A percentile compares a stretch with the other conserved stretches of the same genome.
Conservation (phyloP, 2,329 filamentous ascomycete genomes). For the Apiospora arundinis region DNA sequence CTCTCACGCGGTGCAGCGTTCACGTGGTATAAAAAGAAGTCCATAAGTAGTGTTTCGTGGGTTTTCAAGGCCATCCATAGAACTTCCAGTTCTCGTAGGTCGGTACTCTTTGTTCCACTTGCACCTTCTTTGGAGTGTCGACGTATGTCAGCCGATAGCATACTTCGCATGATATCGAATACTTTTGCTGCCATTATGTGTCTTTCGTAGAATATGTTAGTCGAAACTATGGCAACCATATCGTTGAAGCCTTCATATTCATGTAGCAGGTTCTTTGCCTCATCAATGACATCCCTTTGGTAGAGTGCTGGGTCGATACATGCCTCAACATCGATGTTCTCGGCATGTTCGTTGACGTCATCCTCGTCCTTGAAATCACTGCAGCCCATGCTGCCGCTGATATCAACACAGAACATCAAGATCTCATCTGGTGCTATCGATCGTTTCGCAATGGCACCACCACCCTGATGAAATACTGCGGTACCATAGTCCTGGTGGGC, state of each 20-base stretch:
- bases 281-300: background rate
- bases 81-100: background rate
- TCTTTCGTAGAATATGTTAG: background rate
- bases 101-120: background rate
- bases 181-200: background rate
- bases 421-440: background rate
- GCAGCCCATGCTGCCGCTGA: background rate
- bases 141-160: background rate
- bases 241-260: background rate
- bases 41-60: background rate
- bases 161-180: background rate
- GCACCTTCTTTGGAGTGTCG: background rate
- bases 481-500: background rate
- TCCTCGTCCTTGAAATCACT: background rate
- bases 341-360: background rate
- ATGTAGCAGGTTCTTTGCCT: background rate
- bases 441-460: background rate
- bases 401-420: background rate
- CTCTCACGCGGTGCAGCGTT: background rate
- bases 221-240: background rate
- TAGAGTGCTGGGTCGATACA: background rate
- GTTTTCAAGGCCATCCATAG: background rate
- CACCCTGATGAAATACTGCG: background rate
- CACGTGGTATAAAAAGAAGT: background rate
- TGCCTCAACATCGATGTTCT: background rate